Percentiles rank a stretch among this genome's conserved stretches.
phyloP scores from a whole-genome alignment of 2,329 filamentous ascomycete genomes.

The Thielaviopsis euricoi region DNA sequence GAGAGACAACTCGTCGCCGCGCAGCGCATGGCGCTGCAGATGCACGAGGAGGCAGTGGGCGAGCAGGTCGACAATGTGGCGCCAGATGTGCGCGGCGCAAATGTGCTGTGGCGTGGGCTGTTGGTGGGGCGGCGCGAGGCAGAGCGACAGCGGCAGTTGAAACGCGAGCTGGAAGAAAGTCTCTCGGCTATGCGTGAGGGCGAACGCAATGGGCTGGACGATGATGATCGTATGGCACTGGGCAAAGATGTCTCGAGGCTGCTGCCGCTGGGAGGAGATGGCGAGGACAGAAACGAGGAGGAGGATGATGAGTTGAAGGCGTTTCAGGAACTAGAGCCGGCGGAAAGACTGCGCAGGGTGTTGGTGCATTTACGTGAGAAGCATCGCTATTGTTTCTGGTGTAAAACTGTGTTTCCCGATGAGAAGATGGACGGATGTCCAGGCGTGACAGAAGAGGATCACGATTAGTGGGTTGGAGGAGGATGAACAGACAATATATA shows the following conservation, averaged over 20 bases:
- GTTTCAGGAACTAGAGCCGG: constrained; percentile 53
- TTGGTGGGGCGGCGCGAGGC: constrained; percentile 52
- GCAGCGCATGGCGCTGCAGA: constrained; percentile 65
- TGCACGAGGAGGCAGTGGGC: constrained; percentile 40
- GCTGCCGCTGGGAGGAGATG: constrained; percentile 45
- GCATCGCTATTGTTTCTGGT: constrained; percentile 89
- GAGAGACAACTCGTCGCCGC: constrained; percentile 60
- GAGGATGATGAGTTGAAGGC: constrained; percentile 67
- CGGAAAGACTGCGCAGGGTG: constrained; percentile 49
- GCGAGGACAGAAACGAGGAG: constrained; percentile 58
- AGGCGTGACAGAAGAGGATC: constrained; percentile 71
- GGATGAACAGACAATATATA: background rate
- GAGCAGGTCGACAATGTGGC: constrained; percentile 15
- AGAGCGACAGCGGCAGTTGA: constrained; percentile 49
- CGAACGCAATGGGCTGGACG: constrained; percentile 32
- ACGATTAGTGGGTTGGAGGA: constrained; percentile 25
- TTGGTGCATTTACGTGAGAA: constrained; percentile 53
- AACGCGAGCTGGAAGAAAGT: constrained; percentile 49
- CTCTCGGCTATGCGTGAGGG: constrained; percentile 23
- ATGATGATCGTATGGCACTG: constrained; percentile 54
- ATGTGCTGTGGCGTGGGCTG: constrained; percentile 65
- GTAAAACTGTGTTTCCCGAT: constrained; percentile 68
- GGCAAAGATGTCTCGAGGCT: constrained; percentile 39
- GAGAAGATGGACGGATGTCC: constrained; percentile 73
- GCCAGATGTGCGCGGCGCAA: constrained; percentile 27